Evolutionary conservation across 2,329 filamentous ascomycete species (phyloP).

Genomic region (Ceratocystis lukuohia): DNA sequence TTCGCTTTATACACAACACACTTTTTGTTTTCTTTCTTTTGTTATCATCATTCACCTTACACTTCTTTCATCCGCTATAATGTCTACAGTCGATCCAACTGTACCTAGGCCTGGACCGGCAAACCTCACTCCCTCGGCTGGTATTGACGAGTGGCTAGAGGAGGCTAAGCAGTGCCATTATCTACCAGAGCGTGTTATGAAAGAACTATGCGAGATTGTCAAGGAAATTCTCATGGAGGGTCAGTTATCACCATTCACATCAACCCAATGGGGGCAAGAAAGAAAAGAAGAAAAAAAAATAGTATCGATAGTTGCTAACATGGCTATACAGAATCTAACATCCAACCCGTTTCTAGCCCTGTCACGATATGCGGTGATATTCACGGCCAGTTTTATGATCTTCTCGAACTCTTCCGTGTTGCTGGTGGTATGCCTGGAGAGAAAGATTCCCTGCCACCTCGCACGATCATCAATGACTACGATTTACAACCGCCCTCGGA

Average conservation of each 20-base stretch:
- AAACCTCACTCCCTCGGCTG: constrained; percentile 67
- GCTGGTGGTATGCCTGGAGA: constrained; percentile 94
- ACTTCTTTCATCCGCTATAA: constrained; percentile 10
- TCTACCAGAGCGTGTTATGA: constrained; percentile 91
- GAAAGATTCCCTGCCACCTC: constrained; percentile 41
- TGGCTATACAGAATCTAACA: constrained; percentile 67
- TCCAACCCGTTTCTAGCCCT: constrained; percentile 91
- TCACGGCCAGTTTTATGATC: constrained; percentile 96
- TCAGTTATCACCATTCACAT: constrained; percentile 28
- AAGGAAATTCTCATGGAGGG: constrained; percentile 99
- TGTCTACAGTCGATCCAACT: constrained; percentile 16
- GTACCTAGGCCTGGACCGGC: constrained; percentile 87
- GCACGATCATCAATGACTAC: constrained; percentile 70
- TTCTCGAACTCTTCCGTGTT: constrained; percentile 91
- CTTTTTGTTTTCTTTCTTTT: neutral
- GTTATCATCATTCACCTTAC: neutral
- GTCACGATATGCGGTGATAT: constrained; percentile 98
- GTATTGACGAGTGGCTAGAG: constrained; percentile 90
- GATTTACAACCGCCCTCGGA: constrained; percentile 83
- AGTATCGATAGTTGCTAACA: neutral
- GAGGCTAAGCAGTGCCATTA: constrained; percentile 97
- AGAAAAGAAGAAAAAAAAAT: neutral
- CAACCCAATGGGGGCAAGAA: neutral
- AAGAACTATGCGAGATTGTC: constrained; percentile 95
- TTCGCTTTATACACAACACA: neutral